Conservation (phyloP, 768 basidiomycete species). For the Naganishia vishniacii region DNA sequence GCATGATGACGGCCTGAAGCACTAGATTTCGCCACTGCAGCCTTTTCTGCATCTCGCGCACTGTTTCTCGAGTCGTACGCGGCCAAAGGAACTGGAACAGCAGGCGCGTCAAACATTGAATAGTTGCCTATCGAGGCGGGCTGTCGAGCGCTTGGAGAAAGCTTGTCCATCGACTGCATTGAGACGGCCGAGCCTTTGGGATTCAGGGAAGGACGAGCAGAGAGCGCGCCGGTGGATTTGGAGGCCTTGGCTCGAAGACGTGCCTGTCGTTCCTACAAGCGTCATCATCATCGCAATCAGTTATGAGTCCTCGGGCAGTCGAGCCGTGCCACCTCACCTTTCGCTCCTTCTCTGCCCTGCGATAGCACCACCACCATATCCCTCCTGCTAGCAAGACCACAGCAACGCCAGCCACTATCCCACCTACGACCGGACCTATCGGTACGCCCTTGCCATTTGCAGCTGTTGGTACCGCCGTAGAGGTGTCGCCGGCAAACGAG, state of each 20-base stretch:
- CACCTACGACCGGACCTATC: conserved; percentile 24
- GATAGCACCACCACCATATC: conserved; percentile 27
- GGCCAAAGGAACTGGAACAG: neutral
- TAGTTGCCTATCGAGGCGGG: neutral
- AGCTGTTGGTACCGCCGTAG: neutral
- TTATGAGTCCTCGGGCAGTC: neutral
- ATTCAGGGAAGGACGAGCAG: conserved; percentile 4
- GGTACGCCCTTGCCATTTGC: conserved; percentile 2
- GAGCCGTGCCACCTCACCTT: conserved; percentile 10
- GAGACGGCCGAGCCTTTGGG: conserved; percentile 2
- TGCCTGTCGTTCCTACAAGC: conserved; percentile 9
- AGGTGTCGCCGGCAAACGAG: conserved; percentile 12
- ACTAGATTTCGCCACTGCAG: neutral
- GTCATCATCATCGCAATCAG: neutral
- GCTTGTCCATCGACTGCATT: conserved; percentile 14
- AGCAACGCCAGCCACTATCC: conserved; percentile 23
- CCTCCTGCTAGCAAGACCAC: conserved; percentile 24
- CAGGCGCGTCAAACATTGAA: neutral
- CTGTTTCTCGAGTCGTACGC: neutral
- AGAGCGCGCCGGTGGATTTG: neutral
- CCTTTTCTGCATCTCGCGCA: neutral
- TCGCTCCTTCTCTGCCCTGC: conserved; percentile 21
- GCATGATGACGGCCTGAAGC: neutral
- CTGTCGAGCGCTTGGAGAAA: neutral
- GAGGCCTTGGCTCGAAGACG: conserved; percentile 3